Evolutionary conservation across 179 eudicot genomes (phyloP).

Genomic region (Actinidia polygama): DNA sequence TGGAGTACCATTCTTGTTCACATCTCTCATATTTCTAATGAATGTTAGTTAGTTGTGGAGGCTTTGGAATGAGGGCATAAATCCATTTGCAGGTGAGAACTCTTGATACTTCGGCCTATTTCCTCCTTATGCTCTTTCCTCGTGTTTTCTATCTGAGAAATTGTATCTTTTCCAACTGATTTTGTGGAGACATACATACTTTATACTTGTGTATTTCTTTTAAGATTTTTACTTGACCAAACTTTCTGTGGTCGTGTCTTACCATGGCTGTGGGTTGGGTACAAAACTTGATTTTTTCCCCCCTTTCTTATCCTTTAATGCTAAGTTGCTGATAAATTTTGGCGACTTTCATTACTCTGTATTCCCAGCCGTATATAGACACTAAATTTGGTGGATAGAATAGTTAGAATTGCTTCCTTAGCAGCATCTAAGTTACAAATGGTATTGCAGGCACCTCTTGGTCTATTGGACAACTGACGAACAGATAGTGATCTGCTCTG

Average conservation of each 20-base stretch:
- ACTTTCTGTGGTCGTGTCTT: background rate
- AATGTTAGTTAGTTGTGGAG: slow-evolving; percentile 14
- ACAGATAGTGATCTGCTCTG: slow-evolving; percentile 24
- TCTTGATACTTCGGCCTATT: background rate
- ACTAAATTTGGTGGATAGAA: slow-evolving; percentile 21
- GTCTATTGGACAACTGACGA: slow-evolving; percentile 15
- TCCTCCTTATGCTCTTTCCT: too few relatives aligned
- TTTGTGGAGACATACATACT: background rate
- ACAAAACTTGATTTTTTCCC: background rate
- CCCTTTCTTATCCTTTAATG: background rate
- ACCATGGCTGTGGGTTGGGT: background rate
- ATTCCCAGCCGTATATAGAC: slow-evolving; percentile 12
- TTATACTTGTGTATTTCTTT: background rate
- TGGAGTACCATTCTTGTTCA: background rate
- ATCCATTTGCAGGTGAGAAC: slow-evolving; percentile 11
- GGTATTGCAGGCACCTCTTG: slow-evolving; percentile 34
- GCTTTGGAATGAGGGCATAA: slow-evolving; percentile 19
- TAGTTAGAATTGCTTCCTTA: slow-evolving; percentile 24
- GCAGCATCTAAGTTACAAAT: slow-evolving; percentile 28
- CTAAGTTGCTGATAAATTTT: background rate
- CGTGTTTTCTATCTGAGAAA: background rate
- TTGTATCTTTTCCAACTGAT: background rate
- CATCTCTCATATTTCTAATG: slow-evolving; percentile 14
- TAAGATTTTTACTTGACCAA: background rate
- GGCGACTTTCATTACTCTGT: background rate